Base-by-base conservation (phyloP, 202 grass and related monocot species). In the Panicum virgatum region DNA sequence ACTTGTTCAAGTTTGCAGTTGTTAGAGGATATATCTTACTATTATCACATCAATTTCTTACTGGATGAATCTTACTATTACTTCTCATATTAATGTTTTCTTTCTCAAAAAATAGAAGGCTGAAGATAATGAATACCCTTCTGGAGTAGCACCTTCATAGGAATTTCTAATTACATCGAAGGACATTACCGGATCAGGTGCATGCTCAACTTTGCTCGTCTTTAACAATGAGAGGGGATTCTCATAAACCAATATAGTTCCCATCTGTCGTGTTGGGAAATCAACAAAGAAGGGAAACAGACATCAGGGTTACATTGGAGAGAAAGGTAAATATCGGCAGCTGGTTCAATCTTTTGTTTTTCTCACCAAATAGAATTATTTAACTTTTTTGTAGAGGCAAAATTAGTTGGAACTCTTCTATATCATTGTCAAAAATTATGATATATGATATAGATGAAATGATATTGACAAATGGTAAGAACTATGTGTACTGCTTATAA, bases 221-320 rank as follows among this genome's bases (percentile, higher is more conserved):
- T 92, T 96, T 18, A 92, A 96, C 56, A 96, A 96, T 68, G 93
- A 96, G 63, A 86, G 63, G 50, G 93, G 88, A 0, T 96, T 96
- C 62, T 90, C 80, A 7, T 42, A 75, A 5, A 27, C 79, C 0
- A 96, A 96, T 63, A 82, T 96, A 26, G 86, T 91, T 4, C 92
- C 93, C 11, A 90, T 96, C 37, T 89, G 83, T 37, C 73, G 93
- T 14, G 62, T 96, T 5, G 93, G 90, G 7, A 92, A 82, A 48
- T 96, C 93, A 9, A 96, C 93, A 0, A 96, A 96, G 75, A 96
- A 92, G 45, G 88, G 88, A 27, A 85, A 77, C 4, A 75, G 93
- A 10, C 73, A 90, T 3, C 69, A 69, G 0, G 93, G 93, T 18
- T 96, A 90, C 45, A 92, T 96, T 57, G 88, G 93, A 44, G 90